Evolutionary conservation across 108 stramenopile species (phyloP).

Genomic region (Conticribra guillardii): DNA sequence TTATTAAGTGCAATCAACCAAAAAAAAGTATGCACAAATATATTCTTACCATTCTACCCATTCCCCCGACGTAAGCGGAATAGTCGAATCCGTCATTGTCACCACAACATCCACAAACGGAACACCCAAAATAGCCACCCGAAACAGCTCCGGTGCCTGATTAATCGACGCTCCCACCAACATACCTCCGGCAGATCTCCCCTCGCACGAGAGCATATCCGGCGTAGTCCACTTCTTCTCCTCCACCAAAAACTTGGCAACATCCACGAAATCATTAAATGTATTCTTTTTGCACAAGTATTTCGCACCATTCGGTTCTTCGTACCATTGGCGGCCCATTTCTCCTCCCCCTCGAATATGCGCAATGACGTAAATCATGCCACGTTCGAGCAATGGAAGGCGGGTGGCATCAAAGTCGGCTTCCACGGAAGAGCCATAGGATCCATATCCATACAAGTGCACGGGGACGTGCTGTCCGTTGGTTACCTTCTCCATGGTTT

Average conservation of each 20-base stretch:
- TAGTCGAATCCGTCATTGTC: constrained; percentile 81
- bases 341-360: constrained; percentile 97
- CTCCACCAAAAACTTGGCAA: constrained; percentile 54
- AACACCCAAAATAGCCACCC: constrained; percentile 73
- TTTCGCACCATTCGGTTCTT: constrained; percentile 92
- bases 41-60: constrained; percentile 78
- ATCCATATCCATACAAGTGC: constrained; percentile 92
- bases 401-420: constrained; percentile 66
- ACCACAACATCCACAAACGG: constrained; percentile 84
- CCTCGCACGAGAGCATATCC: constrained; percentile 49
- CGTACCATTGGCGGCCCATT: constrained; percentile 98
- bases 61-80: constrained; percentile 75
- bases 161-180: constrained; percentile 53
- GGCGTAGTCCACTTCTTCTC: constrained; percentile 42
- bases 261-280: constrained; percentile 94
- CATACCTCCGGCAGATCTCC: constrained; percentile 48
- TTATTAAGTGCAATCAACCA: not conserved
- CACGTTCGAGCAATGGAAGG: constrained; percentile 81
- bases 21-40: not conserved
- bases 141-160: constrained; percentile 75
- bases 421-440: constrained; percentile 86
- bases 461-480: constrained; percentile 51
- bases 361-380: constrained; percentile 92
- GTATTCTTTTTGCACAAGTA: constrained; percentile 97
- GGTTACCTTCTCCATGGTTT: constrained; percentile 65